Base-by-base conservation (phyloP, 306 rosid species). In the Cercis canadensis region DNA sequence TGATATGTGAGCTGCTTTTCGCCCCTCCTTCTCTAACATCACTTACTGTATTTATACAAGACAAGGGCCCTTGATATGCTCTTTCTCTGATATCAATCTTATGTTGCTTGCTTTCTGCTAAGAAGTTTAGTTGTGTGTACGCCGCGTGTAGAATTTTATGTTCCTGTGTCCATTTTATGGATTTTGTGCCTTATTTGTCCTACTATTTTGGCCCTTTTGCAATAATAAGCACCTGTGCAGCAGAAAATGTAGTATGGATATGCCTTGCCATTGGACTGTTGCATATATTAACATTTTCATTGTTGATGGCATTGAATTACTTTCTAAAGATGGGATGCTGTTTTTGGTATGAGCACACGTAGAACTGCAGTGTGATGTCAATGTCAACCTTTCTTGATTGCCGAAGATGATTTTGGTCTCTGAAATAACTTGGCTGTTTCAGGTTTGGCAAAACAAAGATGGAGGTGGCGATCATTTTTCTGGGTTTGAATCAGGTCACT, bases 401-500 rank as follows among this genome's bases (percentile, higher is more conserved):
- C 55, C 57, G 71, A 54, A 49, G 53, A 51, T 61, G 75, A 60
- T 65, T 73, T 80, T 21, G 32, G 53, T 19, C 8, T 59, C 73
- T 73, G 77, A 76, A 76, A 24, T 55, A 47, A 55, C 73, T 50
- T 74, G 61, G 68, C 79, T 31, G 73, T 82, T 85, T 82, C 95
- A 88, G 95, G 92, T 84, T 80, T 67, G 73, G 81, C 75, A 69
- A 78, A 50, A 65, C 67, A 65, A 72, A 11, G 72, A 65, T 24
- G 29, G 69, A n/a, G 75, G 67, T 64, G 79, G 57, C 62, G 60
- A 76, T 41, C 71, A 55, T 57, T 75, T 77, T 74, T 74, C 85
- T 65, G 79, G 77, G 39, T 72, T 71, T 52, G 72, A 77, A 65
- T 70, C 76, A 64, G 85, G 70, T 78, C 82, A 57, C 78, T 73